These are phyloP conservation scores for Clarireedia hainanense DNA, from an alignment of 2,329 filamentous ascomycete genomes.

Conservation along the genomic window DNA sequence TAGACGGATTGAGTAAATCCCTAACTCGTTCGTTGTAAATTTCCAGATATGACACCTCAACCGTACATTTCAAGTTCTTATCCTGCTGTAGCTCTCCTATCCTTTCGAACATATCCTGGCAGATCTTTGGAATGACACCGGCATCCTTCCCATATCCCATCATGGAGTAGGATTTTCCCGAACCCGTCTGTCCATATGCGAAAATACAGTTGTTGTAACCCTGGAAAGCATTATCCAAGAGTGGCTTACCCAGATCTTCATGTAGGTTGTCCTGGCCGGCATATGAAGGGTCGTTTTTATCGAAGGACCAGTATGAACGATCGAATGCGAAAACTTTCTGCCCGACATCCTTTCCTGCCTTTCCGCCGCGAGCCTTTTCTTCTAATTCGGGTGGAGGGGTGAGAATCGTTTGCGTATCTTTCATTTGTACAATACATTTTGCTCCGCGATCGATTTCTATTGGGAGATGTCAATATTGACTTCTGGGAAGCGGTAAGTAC, in stretches of 20 bases:
- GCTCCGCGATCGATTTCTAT: slow-evolving; percentile 82
- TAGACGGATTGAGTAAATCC: slow-evolving; percentile 89
- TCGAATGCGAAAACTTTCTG: slow-evolving; percentile 92
- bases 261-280: slow-evolving; percentile 88
- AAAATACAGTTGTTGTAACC: slow-evolving; percentile 99
- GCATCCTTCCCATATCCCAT: slow-evolving; percentile 97
- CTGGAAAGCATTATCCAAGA: slow-evolving; percentile 95
- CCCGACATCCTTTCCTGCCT: slow-evolving; percentile 60
- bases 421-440: slow-evolving; percentile 98
- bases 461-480: slow-evolving; percentile 10
- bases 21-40: slow-evolving; percentile 98
- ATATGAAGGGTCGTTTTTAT: slow-evolving; percentile 71
- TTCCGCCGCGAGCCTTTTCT: slow-evolving; percentile 45
- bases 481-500: neutral
- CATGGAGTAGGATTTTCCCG: slow-evolving; percentile 99
- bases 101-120: slow-evolving; percentile 91
- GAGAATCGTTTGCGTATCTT: slow-evolving; percentile 82
- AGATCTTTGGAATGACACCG: slow-evolving; percentile 94
- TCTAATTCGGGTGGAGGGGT: slow-evolving; percentile 59
- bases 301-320: slow-evolving; percentile 96
- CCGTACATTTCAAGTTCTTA: slow-evolving; percentile 75
- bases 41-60: slow-evolving; percentile 97
- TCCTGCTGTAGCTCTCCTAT: slow-evolving; percentile 66
- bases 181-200: slow-evolving; percentile 96
- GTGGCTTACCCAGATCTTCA: slow-evolving; percentile 75